Evolutionary conservation across 2,329 filamentous ascomycete species (phyloP), one percentile per base, ranked within the genome.

Genomic region (Anthostomella pinea): DNA sequence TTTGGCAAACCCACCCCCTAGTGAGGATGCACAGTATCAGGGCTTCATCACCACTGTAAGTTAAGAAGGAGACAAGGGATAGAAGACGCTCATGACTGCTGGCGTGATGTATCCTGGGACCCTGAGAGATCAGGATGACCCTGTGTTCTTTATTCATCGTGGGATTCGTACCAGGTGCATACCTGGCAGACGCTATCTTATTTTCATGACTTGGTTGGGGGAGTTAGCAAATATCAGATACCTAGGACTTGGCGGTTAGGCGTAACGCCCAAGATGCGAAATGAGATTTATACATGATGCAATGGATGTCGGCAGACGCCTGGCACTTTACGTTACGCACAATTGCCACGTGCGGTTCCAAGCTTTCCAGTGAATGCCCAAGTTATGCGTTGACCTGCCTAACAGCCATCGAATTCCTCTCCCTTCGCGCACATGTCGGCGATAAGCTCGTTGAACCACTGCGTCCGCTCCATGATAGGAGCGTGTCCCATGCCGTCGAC

Each of bases 401-500:
- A 45, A 53, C 45, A 38, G 15, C 39, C 46, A 41, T 64, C 65
- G 42, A 80, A 53, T 53, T 62, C 64, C 53, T 75, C 67, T 54
- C 75, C 77, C 29, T 69, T 66, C 9, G 71, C 61, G 39, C 85
- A 69, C 22, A 62, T 63, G 56, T 71, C 75, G 49, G 77, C 77
- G 31, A 91, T 52, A 52, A 83, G 64, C 32, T 63, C 60, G 50
- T 86, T 81, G 54, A 89, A 83, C 72, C 86, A 87, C 28, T 69
- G 58, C 41, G 77, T 70, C 58, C 79, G 75, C 68, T 95, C 87
- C 52, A 85, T 73, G 5, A 85, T 72, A 17, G 88, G 70, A 22
- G 83, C 85, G 62, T 95, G 89, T 0, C 87, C 87, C 60, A 81
- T 75, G 0, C 77, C 84, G 45, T 87, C 79, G n/a, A 82, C 69